Evolutionary conservation across 2,329 filamentous ascomycete species (phyloP), one percentile per base, ranked within the genome.

Genomic region (Venturia pyrina): DNA sequence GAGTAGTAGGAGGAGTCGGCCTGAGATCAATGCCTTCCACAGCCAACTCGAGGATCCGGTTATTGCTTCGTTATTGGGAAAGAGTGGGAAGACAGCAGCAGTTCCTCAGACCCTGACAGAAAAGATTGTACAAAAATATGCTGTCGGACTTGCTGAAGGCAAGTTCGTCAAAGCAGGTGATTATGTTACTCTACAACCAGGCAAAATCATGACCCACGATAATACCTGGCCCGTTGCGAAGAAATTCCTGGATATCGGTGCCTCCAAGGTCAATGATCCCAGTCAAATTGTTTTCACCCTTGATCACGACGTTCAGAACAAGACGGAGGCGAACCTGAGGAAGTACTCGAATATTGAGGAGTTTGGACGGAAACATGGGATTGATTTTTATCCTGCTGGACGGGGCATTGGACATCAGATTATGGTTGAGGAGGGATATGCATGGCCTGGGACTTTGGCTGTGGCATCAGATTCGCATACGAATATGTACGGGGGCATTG

Each of bases 231-330:
- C 90, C 0, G 85, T 95, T 0, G 86, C 87, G 0, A 78, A 83
- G 67, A 95, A 93, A 77, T 93, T 93, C 78, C 89, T 91, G 86
- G 87, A 86, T 13, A 93, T 93, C 69, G 90, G 90, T 19, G 90
- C 90, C 0, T 84, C 88, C 60, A 85, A 87, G 73, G 83, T 96
- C 72, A 82, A 90, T 70, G 79, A 93, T 74, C 83, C 82, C 2
- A 78, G 81, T 24, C 92, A 96, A 78, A 80, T 95, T 37, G 89
- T 96, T 24, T 88, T 95, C 81, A 89, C 90, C 0, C 78, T 96
- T 1, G 92, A 96, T 72, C 93, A 96, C 73, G 91, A 96, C 71
- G 89, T 96, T 0, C 90, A 96, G 73, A 95, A 96, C 76, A 90
- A 87, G 76, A 85, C 80, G 66, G 87, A 90, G 68, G 79, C 85